Evolutionary conservation across 2,329 filamentous ascomycete genomes (phyloP), one percentile per base, ranked within the genome.

Genomic region (Fusarium buxicola): DNA sequence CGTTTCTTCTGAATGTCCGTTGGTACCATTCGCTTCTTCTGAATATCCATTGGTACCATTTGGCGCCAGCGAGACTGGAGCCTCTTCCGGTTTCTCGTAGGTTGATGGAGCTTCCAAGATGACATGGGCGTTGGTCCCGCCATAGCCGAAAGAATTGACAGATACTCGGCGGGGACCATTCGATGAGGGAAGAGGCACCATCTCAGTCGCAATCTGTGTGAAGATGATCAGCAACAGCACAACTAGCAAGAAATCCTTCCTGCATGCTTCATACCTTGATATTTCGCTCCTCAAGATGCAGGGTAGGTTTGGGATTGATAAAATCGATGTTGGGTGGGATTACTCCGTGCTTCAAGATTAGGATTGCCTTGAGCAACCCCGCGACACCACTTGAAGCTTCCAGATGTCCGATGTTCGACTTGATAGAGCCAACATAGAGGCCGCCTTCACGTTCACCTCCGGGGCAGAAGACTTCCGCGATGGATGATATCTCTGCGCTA

Each of bases 381-480:
- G 59, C 59, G 8, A 63, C 48, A 46, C 59, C 59, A 32, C 59
- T 63, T 30, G 59, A 52, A 31, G 55, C 51, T 50, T 63, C 59
- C 2, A 59, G 30, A 39, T 63, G 59, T 7, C 59, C 59, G 2
- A 63, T 59, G 31, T 59, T 63, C 6, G 59, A 55, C 27, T 63
- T 63, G 34, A 63, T 55, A 32, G 55, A 59, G 38, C 59, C 59
- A 18, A 63, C 55, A 18, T 53, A 59, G 13, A 63, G 51, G 32
- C 30, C 21, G 15, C 24, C 41, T 15, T 53, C 34, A 5, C 43
- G 36, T 15, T 46, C 13, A 1, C 38, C 31, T 12, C 44, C 28
- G 8, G 50, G 46, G n/a, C 58, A 64, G 16, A 66, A 65, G 2
- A 58, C 61, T 25, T 55, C 46, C 0, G 51, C 46, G 27, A 66